These are phyloP conservation scores for Populus hybrid DNA, from an alignment of 441 rosid genomes.

Conservation along the genomic window DNA sequence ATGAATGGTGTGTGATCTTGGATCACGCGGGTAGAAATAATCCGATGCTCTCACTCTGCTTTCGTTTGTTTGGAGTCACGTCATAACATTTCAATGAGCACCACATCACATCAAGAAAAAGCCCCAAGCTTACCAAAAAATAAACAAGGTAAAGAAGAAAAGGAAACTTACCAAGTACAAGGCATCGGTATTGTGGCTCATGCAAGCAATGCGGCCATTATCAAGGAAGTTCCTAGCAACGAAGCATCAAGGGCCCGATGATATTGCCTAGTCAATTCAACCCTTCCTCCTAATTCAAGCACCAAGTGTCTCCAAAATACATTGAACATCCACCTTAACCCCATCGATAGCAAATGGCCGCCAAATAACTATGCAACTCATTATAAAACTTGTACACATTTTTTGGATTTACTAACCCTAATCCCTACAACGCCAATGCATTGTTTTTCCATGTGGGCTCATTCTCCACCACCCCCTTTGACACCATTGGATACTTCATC, in stretches of 20 bases:
- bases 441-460: constrained; percentile 80
- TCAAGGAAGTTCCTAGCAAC: constrained; percentile 72
- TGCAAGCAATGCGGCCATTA: constrained; percentile 89
- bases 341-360: constrained; percentile 82
- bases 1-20: constrained; percentile 85
- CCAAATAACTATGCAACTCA: constrained; percentile 78
- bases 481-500: constrained; percentile 64
- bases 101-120: constrained; percentile 12
- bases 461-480: constrained; percentile 69
- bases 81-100: background rate
- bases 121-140: background rate
- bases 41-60: constrained; percentile 85
- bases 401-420: constrained; percentile 79
- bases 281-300: constrained; percentile 87
- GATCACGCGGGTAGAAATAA: constrained; percentile 91
- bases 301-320: constrained; percentile 87
- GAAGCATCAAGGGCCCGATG: constrained; percentile 92
- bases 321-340: constrained; percentile 86
- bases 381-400: constrained; percentile 64
- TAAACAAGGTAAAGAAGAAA: background rate
- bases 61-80: constrained; percentile 86
- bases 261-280: constrained; percentile 72
- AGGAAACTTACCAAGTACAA: constrained; percentile 61
- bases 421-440: constrained; percentile 58
- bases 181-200: constrained; percentile 94